Conservation (phyloP, 2,329 filamentous ascomycete species). For the Venturia carpophila region DNA sequence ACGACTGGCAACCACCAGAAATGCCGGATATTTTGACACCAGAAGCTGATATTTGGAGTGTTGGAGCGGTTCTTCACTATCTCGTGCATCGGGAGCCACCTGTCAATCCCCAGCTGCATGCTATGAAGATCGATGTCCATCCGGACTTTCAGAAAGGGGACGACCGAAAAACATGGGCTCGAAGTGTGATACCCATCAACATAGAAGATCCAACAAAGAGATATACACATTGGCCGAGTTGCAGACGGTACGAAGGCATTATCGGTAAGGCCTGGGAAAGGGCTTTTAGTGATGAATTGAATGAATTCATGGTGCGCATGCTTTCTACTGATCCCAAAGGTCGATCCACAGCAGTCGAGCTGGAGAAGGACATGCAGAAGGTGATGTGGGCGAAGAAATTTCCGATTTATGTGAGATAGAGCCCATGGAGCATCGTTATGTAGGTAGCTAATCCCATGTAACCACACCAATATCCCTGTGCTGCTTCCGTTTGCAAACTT, state of each 20-base stretch:
- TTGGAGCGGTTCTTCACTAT: slow-evolving; percentile 18
- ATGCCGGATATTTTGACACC: background rate
- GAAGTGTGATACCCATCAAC: background rate
- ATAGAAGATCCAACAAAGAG: background rate
- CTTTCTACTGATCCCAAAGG: background rate
- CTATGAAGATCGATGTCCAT: background rate
- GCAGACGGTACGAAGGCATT: background rate
- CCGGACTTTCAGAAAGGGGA: background rate
- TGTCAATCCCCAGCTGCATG: background rate
- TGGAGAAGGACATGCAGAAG: slow-evolving; percentile 2
- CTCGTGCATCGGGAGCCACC: slow-evolving; percentile 15
- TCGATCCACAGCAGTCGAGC: background rate
- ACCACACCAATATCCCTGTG: background rate
- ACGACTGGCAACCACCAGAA: slow-evolving; percentile 18
- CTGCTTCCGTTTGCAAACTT: background rate
- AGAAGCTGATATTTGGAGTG: slow-evolving; percentile 17
- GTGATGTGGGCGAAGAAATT: slow-evolving; percentile 2
- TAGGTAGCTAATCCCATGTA: background rate
- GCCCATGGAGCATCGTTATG: background rate
- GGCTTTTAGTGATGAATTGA: background rate
- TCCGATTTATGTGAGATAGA: background rate
- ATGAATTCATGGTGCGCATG: background rate
- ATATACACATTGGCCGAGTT: background rate
- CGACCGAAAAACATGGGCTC: background rate
- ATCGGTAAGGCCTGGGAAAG: background rate